phyloP scores from a whole-genome alignment of 2,329 filamentous ascomycete genomes.

The Macrophomina phaseolina region DNA sequence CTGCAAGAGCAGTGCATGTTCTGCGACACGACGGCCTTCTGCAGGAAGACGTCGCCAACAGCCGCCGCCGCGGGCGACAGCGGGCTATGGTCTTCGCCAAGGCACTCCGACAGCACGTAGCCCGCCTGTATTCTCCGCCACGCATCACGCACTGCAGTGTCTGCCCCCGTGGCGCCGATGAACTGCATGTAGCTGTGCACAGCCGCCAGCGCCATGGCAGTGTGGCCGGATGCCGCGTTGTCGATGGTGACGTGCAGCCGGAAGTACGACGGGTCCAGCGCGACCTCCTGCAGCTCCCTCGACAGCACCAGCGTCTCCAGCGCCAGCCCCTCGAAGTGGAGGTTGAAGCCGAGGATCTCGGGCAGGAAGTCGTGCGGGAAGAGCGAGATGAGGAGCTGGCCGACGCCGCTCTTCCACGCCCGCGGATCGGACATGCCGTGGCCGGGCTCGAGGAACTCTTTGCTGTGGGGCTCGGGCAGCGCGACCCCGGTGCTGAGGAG shows the following conservation, averaged over 20 bases:
- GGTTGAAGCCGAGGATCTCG: slow-evolving; percentile 59
- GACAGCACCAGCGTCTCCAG: slow-evolving; percentile 48
- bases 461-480: slow-evolving; percentile 41
- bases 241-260: slow-evolving; percentile 59
- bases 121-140: slow-evolving; percentile 53
- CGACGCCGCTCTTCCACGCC: slow-evolving; percentile 52
- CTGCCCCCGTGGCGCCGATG: slow-evolving; percentile 36
- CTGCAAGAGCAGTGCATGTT: slow-evolving; percentile 50
- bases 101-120: slow-evolving; percentile 44
- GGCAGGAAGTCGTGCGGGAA: slow-evolving; percentile 58
- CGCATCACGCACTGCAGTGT: slow-evolving; percentile 38
- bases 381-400: slow-evolving; percentile 55
- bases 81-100: neutral
- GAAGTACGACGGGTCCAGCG: slow-evolving; percentile 55
- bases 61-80: neutral
- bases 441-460: slow-evolving; percentile 38
- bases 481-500: slow-evolving; percentile 39
- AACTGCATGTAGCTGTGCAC: slow-evolving; percentile 46
- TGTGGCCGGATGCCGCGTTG: slow-evolving; percentile 56
- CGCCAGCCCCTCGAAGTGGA: slow-evolving; percentile 54
- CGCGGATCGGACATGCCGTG: slow-evolving; percentile 35
- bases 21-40: slow-evolving; percentile 47
- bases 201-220: slow-evolving; percentile 53
- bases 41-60: neutral
- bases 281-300: slow-evolving; percentile 53